Conservation (phyloP, 176 grass and related monocot species). For the Calamus simplicifolius region DNA sequence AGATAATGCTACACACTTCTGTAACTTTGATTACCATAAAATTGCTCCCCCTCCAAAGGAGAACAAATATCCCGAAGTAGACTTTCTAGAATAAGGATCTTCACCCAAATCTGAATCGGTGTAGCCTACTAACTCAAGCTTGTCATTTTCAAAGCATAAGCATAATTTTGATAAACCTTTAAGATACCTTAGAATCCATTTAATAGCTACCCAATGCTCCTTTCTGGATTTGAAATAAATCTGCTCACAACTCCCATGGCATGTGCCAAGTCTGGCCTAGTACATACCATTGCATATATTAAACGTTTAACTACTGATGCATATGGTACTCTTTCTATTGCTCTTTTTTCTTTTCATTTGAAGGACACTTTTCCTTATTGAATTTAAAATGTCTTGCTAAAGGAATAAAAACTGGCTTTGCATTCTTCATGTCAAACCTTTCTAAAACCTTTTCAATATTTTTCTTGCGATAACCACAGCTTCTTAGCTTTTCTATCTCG, state of each 20-base stretch:
- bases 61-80: too few species aligned
- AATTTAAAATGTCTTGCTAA: neutral
- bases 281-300: slow-evolving; percentile 17
- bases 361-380: neutral
- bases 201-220: neutral
- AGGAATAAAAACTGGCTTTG: neutral
- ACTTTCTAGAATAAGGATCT: too few species aligned
- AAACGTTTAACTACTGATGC: neutral
- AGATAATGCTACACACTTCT: too few species aligned
- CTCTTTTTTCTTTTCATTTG: too few species aligned
- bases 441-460: slow-evolving; percentile 1
- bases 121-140: too few species aligned
- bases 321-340: neutral
- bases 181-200: neutral
- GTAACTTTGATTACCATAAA: too few species aligned
- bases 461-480: slow-evolving; percentile 9
- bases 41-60: too few species aligned
- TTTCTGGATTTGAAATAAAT: slow-evolving; percentile 2
- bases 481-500: neutral
- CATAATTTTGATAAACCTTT: too few species aligned
- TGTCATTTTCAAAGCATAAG: too few species aligned
- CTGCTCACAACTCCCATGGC: neutral
- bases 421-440: slow-evolving; percentile 8
- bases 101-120: too few species aligned
- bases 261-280: neutral